These are phyloP conservation scores for Cyberlindnera bimundalis DNA, from an alignment of 805 yeast genomes.

Conservation along the genomic window DNA sequence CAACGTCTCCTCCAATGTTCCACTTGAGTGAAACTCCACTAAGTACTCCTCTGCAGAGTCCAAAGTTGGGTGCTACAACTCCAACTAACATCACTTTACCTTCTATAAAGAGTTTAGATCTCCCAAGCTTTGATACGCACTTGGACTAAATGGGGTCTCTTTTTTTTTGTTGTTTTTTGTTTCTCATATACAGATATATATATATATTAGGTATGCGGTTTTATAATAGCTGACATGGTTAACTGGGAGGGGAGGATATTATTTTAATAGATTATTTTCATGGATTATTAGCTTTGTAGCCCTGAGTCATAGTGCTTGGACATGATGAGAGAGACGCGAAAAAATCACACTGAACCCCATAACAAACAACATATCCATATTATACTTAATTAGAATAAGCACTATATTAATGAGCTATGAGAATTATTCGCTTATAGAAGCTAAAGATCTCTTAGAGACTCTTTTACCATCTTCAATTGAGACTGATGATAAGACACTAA, in stretches of 20 bases:
- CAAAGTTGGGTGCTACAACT: conserved; percentile 31
- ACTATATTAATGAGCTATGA: conserved; percentile 3
- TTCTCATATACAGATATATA: too few species aligned
- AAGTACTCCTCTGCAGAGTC: conserved; percentile 48
- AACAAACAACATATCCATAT: too few species aligned
- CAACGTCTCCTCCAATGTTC: conserved; percentile 44
- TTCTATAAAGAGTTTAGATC: conserved; percentile 26
- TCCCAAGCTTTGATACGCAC: conserved; percentile 21
- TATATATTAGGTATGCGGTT: too few species aligned
- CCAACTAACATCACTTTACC: conserved; percentile 22
- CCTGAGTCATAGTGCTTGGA: too few species aligned
- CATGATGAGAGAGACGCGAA: too few species aligned
- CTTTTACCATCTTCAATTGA: conserved; percentile 1
- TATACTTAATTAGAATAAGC: too few species aligned
- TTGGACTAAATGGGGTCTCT: not conserved
- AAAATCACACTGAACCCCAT: too few species aligned
- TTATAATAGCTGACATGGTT: too few species aligned
- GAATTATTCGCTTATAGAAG: conserved; percentile 2
- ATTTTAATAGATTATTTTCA: too few species aligned
- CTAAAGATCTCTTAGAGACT: not conserved
- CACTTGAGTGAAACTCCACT: conserved; percentile 42
- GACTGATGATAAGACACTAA: not conserved
- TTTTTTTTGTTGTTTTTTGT: too few species aligned
- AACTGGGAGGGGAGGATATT: too few species aligned
- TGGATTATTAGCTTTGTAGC: too few species aligned